Evolutionary conservation across 1,139 yeast species (phyloP).

Genomic region (Hansenula lynferdii): DNA sequence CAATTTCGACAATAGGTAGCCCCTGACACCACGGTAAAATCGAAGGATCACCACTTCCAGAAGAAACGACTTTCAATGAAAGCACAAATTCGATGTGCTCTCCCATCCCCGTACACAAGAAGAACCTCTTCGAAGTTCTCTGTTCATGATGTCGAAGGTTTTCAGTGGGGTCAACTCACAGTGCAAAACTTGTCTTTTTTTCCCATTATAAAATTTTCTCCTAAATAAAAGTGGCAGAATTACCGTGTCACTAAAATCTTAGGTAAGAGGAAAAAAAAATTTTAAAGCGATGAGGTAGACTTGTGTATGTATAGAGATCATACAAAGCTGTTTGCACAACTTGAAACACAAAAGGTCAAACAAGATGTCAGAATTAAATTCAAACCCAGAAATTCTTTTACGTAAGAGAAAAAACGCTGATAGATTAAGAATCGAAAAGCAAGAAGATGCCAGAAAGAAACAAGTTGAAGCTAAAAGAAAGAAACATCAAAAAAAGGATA

Average conservation of each 20-base stretch:
- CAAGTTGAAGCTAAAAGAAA: slow-evolving; percentile 39
- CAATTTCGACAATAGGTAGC: no score
- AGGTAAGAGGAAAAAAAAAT: slow-evolving; percentile 2
- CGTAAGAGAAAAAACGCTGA: slow-evolving; percentile 78
- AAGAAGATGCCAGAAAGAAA: slow-evolving; percentile 38
- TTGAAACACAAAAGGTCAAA: neutral
- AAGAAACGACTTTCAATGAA: no score
- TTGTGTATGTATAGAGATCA: neutral
- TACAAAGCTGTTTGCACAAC: neutral
- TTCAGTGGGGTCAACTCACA: no score
- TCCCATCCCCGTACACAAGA: no score
- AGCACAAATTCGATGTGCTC: no score
- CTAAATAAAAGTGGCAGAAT: neutral
- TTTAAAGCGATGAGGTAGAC: slow-evolving; percentile 3
- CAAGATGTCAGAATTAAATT: slow-evolving; percentile 43
- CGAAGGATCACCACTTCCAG: no score
- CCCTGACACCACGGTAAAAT: no score
- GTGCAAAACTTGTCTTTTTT: no score
- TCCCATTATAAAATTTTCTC: neutral
- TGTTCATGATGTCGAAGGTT: no score
- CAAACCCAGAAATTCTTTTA: slow-evolving; percentile 71
- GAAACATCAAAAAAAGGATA: slow-evolving; percentile 37
- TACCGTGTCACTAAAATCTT: neutral
- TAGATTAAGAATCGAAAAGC: slow-evolving; percentile 61
- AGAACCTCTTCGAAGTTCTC: no score